Evolutionary conservation across 805 yeast genomes (phyloP).

Genomic region (Zygosaccharomyces rouxii): DNA sequence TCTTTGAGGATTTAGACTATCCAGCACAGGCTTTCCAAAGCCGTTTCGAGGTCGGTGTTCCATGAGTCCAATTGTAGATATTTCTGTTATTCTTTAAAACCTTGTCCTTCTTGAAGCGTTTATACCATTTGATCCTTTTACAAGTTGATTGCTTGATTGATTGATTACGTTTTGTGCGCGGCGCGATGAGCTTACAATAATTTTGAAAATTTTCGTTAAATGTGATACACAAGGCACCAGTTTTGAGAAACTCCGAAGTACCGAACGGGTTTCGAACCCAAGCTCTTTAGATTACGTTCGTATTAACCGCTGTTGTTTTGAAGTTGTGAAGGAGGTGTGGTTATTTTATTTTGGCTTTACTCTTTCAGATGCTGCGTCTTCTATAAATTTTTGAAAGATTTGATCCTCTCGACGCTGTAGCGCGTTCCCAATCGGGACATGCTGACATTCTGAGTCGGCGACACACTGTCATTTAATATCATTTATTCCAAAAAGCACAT

Average conservation of each 20-base stretch:
- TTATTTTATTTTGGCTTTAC: background rate
- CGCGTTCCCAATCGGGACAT: background rate
- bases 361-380: background rate
- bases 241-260: background rate
- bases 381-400: no score
- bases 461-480: background rate
- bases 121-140: background rate
- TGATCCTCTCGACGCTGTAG: background rate
- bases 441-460: background rate
- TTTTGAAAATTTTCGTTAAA: background rate
- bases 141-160: background rate
- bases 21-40: conserved; percentile 13
- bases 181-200: conserved; percentile 2
- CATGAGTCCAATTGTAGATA: background rate
- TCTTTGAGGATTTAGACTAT: conserved; percentile 21
- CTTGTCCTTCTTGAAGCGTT: background rate
- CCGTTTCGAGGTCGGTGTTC: background rate
- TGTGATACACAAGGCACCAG: background rate
- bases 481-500: background rate
- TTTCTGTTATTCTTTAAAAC: background rate
- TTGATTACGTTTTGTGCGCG: conserved; percentile 5
- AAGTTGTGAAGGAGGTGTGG: background rate
- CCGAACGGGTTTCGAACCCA: background rate
- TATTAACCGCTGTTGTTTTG: background rate
- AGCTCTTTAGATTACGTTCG: background rate